Evolutionary conservation across 148 eudicot genomes (phyloP).

Genomic region (Rhododendron vialii): DNA sequence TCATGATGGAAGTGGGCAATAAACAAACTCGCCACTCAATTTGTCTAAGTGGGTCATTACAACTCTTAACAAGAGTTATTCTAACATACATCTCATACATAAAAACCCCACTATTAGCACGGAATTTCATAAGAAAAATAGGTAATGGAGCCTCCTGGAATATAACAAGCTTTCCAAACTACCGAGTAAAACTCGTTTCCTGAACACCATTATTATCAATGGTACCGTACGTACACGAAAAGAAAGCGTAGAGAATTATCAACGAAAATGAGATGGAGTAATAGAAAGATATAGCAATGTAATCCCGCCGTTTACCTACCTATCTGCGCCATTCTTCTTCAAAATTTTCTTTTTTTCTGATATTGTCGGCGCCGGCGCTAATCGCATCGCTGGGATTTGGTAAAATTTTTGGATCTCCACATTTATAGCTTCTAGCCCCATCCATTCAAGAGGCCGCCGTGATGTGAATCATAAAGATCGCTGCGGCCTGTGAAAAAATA

Average conservation of each 20-base stretch:
- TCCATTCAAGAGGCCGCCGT: neutral
- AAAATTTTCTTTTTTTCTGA: neutral
- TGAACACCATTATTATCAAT: neutral
- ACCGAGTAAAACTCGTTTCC: neutral
- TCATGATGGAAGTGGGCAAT: too few relatives aligned
- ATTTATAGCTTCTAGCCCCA: neutral
- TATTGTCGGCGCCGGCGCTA: neutral
- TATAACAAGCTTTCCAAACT: neutral
- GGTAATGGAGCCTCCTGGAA: neutral
- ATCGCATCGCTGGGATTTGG: neutral
- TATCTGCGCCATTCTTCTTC: neutral
- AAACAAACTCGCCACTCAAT: too few relatives aligned
- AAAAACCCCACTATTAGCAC: neutral
- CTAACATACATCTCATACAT: neutral
- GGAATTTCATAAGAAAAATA: neutral
- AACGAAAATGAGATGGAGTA: neutral
- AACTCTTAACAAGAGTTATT: too few relatives aligned
- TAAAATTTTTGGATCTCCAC: too few relatives aligned
- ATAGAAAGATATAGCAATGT: neutral
- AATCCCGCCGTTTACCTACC: neutral
- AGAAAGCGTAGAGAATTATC: neutral
- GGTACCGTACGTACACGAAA: neutral
- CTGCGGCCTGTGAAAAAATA: too few relatives aligned
- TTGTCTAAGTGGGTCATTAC: too few relatives aligned
- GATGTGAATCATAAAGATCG: neutral